These are phyloP conservation scores for Monosporascus sp. DNA, from an alignment of 2,329 filamentous ascomycete genomes.

Conservation along the genomic window DNA sequence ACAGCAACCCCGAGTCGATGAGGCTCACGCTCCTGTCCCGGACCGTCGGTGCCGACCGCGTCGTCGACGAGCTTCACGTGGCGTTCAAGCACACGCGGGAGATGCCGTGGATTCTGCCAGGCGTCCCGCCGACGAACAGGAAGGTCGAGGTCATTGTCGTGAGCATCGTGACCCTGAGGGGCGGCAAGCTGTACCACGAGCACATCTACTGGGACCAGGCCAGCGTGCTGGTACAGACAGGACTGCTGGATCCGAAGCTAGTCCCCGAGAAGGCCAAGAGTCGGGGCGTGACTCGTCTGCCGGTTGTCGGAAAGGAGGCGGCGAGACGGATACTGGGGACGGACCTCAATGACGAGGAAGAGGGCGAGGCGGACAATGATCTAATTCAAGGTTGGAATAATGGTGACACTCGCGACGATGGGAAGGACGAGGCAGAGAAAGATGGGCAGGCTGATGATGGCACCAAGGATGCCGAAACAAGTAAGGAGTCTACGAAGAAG, in stretches of 20 bases:
- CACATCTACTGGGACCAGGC: slow-evolving; percentile 66
- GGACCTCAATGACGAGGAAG: slow-evolving; percentile 30
- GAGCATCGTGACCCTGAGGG: slow-evolving; percentile 57
- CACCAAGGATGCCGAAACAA: not conserved
- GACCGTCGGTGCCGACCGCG: slow-evolving; percentile 58
- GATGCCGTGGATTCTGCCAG: slow-evolving; percentile 57
- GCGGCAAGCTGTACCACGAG: slow-evolving; percentile 59
- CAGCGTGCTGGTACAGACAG: slow-evolving; percentile 56
- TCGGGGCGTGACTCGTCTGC: slow-evolving; percentile 30
- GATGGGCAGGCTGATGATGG: not conserved
- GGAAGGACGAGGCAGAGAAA: not conserved
- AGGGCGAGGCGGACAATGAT: slow-evolving; percentile 39
- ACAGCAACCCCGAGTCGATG: slow-evolving; percentile 54
- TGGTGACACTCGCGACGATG: slow-evolving; percentile 18
- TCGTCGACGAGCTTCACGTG: slow-evolving; percentile 59
- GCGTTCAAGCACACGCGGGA: slow-evolving; percentile 51
- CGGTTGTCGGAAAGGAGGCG: slow-evolving; percentile 34
- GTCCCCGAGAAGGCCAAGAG: slow-evolving; percentile 29
- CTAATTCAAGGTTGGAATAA: slow-evolving; percentile 32
- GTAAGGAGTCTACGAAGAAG: not conserved
- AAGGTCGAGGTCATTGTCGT: slow-evolving; percentile 55
- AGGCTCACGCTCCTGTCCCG: slow-evolving; percentile 57
- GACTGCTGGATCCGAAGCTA: slow-evolving; percentile 41
- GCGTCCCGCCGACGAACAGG: slow-evolving; percentile 49
- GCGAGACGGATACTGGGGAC: slow-evolving; percentile 31